Base-by-base conservation (phyloP, 495 filamentous ascomycete genomes). In the Oidiodendron maius region DNA sequence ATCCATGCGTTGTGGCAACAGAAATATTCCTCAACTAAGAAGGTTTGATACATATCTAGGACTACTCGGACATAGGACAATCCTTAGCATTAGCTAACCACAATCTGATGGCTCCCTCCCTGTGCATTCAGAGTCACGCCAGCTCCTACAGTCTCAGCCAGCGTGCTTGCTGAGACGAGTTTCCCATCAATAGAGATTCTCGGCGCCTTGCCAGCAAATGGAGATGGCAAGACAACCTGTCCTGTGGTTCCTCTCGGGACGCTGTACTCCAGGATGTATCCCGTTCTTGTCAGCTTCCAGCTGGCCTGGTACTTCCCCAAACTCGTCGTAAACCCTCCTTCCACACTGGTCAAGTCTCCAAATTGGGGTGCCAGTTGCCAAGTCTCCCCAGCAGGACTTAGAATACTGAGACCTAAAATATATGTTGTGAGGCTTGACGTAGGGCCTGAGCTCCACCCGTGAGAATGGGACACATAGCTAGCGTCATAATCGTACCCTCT, bases 361-460 rank as follows among this genome's bases (percentile, higher is more conserved):
- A 83, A 74, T 49, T 75, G 71, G 6, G 81, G 82, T 12, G 70
- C 71, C 41, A 84, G 62, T 43, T 57, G 65, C 78, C 80, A 84
- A 10, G 64, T 74, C 40, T 53, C 50, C 0, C 82, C 81, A 5
- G 67, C 58, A 2, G 66, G 72, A 3, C 64, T 67, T 4, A 71
- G 70, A 12, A 82, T 54, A 34, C 72, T 67, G 15, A 86, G 66
- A 5, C 81, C 82, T 1, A 78, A 65, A 10, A 82, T 61, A 45
- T 74, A 77, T 35, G 76, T 70, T 1, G 74, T 80, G 48, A 86
- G 62, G 4, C 74, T 71, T 22, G 68, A 72, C 3, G 78, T 82
- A 4, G 80, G 80, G 3, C 79, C 78, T 1, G 76, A 70, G 9
- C 70, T 67, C 81, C 81, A 84, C 3, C 79, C 80, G 50, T 78